Conservation (phyloP, 2,329 filamentous ascomycete genomes). For the Ramularia collo-cygni region DNA sequence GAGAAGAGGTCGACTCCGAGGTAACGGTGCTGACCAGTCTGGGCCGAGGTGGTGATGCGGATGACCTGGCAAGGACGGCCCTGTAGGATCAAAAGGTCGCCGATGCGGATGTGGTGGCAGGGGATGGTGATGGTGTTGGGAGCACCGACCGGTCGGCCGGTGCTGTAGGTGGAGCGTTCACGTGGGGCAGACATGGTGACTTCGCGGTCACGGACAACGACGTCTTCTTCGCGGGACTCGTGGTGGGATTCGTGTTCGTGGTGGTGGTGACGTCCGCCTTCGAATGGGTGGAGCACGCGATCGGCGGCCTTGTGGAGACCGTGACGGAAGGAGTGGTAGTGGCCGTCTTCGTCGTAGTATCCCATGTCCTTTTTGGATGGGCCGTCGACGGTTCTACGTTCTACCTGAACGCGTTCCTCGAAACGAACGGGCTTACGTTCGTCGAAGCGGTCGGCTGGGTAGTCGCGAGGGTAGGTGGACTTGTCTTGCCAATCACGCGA, state of each 20-base stretch:
- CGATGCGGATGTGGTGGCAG: slow-evolving; percentile 98
- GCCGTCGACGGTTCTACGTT: slow-evolving; percentile 47
- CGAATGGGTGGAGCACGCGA: slow-evolving; percentile 57
- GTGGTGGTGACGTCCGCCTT: slow-evolving; percentile 47
- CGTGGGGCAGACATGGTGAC: slow-evolving; percentile 35
- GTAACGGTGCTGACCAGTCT: slow-evolving; percentile 99
- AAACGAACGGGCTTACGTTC: slow-evolving; percentile 30
- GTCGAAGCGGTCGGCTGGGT: slow-evolving; percentile 33
- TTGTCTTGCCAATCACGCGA: slow-evolving; percentile 32
- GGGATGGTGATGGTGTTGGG: slow-evolving; percentile 95
- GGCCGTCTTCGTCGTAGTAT: slow-evolving; percentile 73
- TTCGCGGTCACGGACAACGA: slow-evolving; percentile 45
- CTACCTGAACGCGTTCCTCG: slow-evolving; percentile 44
- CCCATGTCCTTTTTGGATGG: slow-evolving; percentile 55
- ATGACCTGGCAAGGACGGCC: slow-evolving; percentile 99
- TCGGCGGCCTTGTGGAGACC: slow-evolving; percentile 62
- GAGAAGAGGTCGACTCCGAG: slow-evolving; percentile 99
- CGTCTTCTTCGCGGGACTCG: slow-evolving; percentile 36
- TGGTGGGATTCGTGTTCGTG: slow-evolving; percentile 32
- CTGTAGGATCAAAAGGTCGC: slow-evolving; percentile 97
- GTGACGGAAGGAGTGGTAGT: slow-evolving; percentile 69
- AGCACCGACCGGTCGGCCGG: slow-evolving; percentile 18
- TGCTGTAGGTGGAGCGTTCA: slow-evolving; percentile 21
- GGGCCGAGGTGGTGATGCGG: slow-evolving; percentile 94
- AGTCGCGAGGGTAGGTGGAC: slow-evolving; percentile 33